Percentiles rank a stretch among this genome's conserved stretches.
Conservation (phyloP, 2,329 filamentous ascomycete species). For the Fusarium pilosicola region DNA sequence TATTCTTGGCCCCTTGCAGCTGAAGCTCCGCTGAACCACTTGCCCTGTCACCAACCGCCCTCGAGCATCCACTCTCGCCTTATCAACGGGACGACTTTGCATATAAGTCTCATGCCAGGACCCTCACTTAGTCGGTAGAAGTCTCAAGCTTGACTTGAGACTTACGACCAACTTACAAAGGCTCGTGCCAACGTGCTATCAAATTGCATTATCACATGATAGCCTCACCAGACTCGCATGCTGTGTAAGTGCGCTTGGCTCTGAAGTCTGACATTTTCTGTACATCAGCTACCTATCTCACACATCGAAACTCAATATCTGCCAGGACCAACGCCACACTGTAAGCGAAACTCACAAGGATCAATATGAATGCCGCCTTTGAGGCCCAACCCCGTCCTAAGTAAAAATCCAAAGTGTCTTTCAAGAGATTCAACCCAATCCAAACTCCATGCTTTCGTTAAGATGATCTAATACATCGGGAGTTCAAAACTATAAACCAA, state of each 20-base stretch:
- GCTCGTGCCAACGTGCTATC: not conserved
- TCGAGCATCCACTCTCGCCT: constrained; percentile 11
- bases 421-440: constrained; percentile 17
- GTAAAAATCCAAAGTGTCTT: not conserved
- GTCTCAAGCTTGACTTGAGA: not conserved
- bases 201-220: not conserved
- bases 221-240: not conserved
- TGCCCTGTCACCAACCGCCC: not conserved
- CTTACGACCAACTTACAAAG: not conserved
- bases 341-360: constrained; percentile 3
- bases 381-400: not conserved
- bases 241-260: not conserved
- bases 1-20: constrained; percentile 11
- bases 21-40: constrained; percentile 18
- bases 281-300: constrained; percentile 1
- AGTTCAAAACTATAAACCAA: constrained; percentile 3
- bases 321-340: not conserved
- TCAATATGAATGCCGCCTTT: not conserved
- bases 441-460: constrained; percentile 43
- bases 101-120: constrained; percentile 13
- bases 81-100: constrained; percentile 20
- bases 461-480: constrained; percentile 13
- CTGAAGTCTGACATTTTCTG: not conserved
- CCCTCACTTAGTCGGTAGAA: constrained; percentile 1
- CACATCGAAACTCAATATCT: not conserved